Conservation (phyloP, 148 eudicot genomes). For the Rhododendron mucronatum region DNA sequence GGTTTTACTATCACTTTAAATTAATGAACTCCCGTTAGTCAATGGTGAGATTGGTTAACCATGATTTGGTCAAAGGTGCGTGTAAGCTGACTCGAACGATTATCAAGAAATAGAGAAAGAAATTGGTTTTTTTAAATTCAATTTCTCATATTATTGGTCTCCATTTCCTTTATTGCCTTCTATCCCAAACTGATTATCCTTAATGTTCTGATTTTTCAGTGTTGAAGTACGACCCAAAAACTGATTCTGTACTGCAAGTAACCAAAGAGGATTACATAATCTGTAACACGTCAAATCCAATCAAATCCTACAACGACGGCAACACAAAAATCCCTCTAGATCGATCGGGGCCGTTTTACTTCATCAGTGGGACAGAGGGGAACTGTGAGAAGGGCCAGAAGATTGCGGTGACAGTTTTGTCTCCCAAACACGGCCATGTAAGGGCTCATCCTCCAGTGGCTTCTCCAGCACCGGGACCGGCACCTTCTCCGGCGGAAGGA, state of each 20-base stretch:
- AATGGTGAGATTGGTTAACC: background rate
- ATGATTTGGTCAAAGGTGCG: background rate
- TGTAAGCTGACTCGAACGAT: background rate
- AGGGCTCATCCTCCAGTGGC: background rate
- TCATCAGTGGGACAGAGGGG: background rate
- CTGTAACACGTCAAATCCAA: background rate
- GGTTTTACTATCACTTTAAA: background rate
- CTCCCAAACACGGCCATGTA: background rate
- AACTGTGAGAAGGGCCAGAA: background rate
- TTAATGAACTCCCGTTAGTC: background rate
- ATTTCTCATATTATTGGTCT: background rate
- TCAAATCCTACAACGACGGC: background rate
- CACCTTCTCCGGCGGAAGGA: background rate
- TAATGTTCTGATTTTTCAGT: background rate
- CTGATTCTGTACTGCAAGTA: background rate
- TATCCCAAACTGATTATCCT: background rate
- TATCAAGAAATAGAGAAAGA: background rate
- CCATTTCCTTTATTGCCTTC: background rate
- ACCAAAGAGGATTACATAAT: background rate
- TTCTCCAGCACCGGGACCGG: background rate
- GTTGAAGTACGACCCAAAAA: conserved; percentile 8
- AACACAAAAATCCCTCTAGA: background rate
- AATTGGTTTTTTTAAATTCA: background rate
- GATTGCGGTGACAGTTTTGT: background rate
- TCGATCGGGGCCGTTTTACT: background rate